Base-by-base conservation (phyloP, 495 filamentous ascomycete species). In the Aspergillus coremiiformis region DNA sequence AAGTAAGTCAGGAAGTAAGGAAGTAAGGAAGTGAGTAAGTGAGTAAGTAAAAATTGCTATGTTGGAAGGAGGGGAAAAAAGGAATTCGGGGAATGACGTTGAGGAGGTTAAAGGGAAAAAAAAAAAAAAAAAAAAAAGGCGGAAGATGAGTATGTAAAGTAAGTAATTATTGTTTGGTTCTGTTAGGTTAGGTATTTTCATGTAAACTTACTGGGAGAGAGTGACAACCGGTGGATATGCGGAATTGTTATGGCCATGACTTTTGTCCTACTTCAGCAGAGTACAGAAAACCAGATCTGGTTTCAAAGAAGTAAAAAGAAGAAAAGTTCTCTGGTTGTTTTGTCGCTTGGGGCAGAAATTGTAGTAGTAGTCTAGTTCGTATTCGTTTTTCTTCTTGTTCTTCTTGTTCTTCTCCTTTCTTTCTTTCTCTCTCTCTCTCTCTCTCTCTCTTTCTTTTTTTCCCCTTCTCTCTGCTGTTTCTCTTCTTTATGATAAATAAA, bases 161-260 rank as follows among this genome's bases (percentile, higher is more conserved):
- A n/a, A n/a, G n/a, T n/a, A n/a, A n/a, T n/a, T n/a, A n/a, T n/a
- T n/a, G n/a, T n/a, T n/a, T n/a, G n/a, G n/a, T n/a, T n/a, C n/a
- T n/a, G n/a, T n/a, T n/a, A n/a, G n/a, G n/a, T n/a, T n/a, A n/a
- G n/a, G n/a, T n/a, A n/a, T n/a, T n/a, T n/a, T n/a, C n/a, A n/a
- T n/a, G n/a, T n/a, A n/a, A n/a, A 41, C 37, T 41, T 41, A 41
- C 37, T 41, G 17, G 5, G 4, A 20, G 37, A 6, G 8, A 41
- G 17, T 21, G 37, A 41, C 19, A 17, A 41, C 37, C 19, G 57
- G 24, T 49, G 57, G 49, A 59, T 59, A 24, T 59, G 57, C 41
- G 57, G 22, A 30, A 59, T 12, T n/a, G n/a, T n/a, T 44, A 62
- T 59, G 39, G 63, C 60, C 59, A 64, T 55, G 54, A 43, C 54